These are phyloP conservation scores for Cucurbita ficifolia DNA, from an alignment of 306 rosid genomes.

Conservation along the genomic window DNA sequence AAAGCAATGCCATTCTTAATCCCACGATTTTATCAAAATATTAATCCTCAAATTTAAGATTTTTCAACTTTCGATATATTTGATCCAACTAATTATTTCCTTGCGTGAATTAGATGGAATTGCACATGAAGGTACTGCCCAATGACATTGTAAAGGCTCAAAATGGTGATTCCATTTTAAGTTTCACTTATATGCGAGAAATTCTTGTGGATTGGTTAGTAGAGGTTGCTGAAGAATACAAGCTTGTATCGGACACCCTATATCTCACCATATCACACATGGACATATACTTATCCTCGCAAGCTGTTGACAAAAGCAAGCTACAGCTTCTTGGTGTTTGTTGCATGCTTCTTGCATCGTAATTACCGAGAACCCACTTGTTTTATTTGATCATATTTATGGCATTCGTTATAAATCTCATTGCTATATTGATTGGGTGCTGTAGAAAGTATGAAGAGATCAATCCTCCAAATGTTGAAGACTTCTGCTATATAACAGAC, in stretches of 20 bases:
- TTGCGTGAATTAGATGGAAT: constrained; percentile 1
- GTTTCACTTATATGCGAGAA: constrained; percentile 12
- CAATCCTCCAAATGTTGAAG: constrained; percentile 22
- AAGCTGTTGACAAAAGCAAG: constrained; percentile 9
- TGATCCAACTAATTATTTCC: neutral
- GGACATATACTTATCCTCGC: constrained; percentile 26
- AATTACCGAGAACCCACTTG: neutral
- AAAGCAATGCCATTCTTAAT: neutral
- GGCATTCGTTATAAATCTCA: neutral
- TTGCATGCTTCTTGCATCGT: constrained; percentile 33
- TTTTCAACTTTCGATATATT: neutral
- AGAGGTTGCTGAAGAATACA: constrained; percentile 29
- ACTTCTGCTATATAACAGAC: constrained; percentile 34
- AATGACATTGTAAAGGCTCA: neutral
- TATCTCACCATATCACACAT: constrained; percentile 22
- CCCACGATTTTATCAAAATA: neutral
- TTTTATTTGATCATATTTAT: neutral
- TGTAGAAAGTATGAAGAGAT: constrained; percentile 33
- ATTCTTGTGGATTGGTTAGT: constrained; percentile 35
- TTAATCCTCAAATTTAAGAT: neutral
- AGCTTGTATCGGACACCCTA: constrained; percentile 25
- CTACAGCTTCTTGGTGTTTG: constrained; percentile 38
- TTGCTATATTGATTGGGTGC: constrained; percentile 1
- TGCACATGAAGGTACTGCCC: neutral
- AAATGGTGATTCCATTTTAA: neutral